Base-by-base conservation (phyloP, 106 monocot genomes). In the Dioscorea dumetorum region DNA sequence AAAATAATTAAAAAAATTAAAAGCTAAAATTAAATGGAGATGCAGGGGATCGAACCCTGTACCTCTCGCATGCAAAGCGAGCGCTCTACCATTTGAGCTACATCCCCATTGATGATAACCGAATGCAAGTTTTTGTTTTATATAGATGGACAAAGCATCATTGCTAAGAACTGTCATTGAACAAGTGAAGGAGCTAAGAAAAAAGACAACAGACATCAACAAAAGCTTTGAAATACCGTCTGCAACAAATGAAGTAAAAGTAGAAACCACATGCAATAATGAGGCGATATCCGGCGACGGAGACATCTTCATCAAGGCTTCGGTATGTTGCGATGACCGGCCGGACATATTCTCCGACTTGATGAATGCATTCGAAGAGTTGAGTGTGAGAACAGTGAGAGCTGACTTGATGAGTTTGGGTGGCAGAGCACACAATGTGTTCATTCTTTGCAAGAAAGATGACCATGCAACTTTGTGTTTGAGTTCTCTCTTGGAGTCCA, bases 31-130 rank as follows among this genome's bases (percentile, higher is more conserved):
- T 16, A n/a, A n/a, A n/a, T 35, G 91, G 91, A 97, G 95, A 91
- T 97, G 95, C 95, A 73, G 97, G 91, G 97, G 77, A 92, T 99
- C 97, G 89, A 99, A 92, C 97, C 89, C 97, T 73, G 91, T 99
- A 67, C 95, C 89, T 97, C 88, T 89, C 89, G 91, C 95, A 97
- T 91, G 91, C 95, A 91, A 97, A 91, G 89, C 91, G 95, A 91
- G 91, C 88, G 95, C 95, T 91, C 91, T 97, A 97, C 89, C 48
- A 49, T 50, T 48, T 34, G 35, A 61, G 49, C 49, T 59, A 50
- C 57, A 60, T 63, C 35, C 48, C 61, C 60, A 32, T 61, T 61
- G 61, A 14, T 61, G 22, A 5, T 22, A 7, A 61, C 2, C 4
- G 21, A 24, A 18, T n/a, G n/a, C n/a, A n/a, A n/a, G n/a, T n/a